Conservation (phyloP, 1,284 basidiomycete genomes). For the Pisolithus thermaeus region DNA sequence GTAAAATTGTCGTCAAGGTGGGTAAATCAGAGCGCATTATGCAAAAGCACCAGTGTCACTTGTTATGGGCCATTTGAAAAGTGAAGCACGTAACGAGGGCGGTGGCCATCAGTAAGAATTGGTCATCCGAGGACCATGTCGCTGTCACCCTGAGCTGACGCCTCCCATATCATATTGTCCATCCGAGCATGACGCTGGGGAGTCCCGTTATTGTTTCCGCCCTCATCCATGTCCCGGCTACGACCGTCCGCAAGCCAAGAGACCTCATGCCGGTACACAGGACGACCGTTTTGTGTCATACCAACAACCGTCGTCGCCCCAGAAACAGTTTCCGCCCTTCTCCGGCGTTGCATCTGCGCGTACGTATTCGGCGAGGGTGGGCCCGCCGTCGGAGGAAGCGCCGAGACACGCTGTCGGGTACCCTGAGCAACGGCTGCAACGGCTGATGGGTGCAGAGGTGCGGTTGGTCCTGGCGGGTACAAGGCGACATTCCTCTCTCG, state of each 20-base stretch:
- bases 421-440: constrained; percentile 9
- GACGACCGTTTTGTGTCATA: constrained; percentile 25
- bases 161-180: constrained; percentile 24
- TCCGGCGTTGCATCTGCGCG: constrained; percentile 23
- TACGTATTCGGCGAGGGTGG: constrained; percentile 19
- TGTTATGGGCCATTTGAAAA: too few relatives aligned
- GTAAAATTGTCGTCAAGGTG: too few relatives aligned
- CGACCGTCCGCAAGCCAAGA: constrained; percentile 21
- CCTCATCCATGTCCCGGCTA: constrained; percentile 16
- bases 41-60: too few relatives aligned
- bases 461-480: constrained; percentile 8
- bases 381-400: constrained; percentile 23
- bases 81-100: not conserved
- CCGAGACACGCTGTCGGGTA: constrained; percentile 24
- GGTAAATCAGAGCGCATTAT: too few relatives aligned
- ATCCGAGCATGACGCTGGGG: constrained; percentile 17
- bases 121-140: constrained; percentile 28
- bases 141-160: constrained; percentile 23
- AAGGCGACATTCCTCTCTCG: not conserved
- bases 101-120: not conserved
- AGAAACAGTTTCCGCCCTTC: constrained; percentile 34
- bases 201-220: constrained; percentile 13
- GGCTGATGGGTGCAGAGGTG: constrained; percentile 10
- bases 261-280: constrained; percentile 26
- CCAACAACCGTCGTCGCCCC: constrained; percentile 29